Conservation (phyloP, 2,329 filamentous ascomycete genomes). For the Hymenoscyphus fructigenus region DNA sequence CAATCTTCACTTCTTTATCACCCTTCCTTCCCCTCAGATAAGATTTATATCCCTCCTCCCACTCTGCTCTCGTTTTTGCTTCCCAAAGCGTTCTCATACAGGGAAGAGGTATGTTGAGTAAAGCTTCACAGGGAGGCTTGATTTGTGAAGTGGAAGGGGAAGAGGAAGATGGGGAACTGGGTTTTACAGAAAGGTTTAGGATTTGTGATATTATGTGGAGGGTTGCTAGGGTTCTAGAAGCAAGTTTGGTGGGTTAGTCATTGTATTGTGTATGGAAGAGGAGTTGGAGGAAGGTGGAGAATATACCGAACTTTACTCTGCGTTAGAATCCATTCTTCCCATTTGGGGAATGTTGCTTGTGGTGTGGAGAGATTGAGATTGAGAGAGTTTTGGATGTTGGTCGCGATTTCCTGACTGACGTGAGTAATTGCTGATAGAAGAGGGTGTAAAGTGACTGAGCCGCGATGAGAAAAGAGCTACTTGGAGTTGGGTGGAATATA, state of each 20-base stretch:
- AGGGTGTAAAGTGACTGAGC: background rate
- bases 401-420: constrained; percentile 17
- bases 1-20: too few species aligned
- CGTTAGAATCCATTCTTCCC: constrained; percentile 18
- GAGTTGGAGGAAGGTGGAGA: background rate
- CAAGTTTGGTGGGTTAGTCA: background rate
- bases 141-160: too few species aligned
- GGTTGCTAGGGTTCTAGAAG: constrained; percentile 16
- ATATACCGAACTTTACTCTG: constrained; percentile 19
- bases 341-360: constrained; percentile 15
- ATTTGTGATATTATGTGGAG: constrained; percentile 18
- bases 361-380: constrained; percentile 4
- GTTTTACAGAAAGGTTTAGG: constrained; percentile 16
- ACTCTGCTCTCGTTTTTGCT: constrained; percentile 13
- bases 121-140: background rate
- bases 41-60: constrained; percentile 19
- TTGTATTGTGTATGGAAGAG: background rate
- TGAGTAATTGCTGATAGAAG: background rate
- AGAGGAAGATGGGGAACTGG: background rate
- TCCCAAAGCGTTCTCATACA: constrained; percentile 19
- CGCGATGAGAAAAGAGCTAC: background rate
- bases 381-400: background rate
- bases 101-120: constrained; percentile 17
- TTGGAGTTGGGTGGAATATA: background rate
- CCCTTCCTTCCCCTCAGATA: constrained; percentile 10